Evolutionary conservation across 176 grass and related monocot genomes (phyloP), one percentile per base, ranked within the genome.

Genomic region (Oryza brachyantha): DNA sequence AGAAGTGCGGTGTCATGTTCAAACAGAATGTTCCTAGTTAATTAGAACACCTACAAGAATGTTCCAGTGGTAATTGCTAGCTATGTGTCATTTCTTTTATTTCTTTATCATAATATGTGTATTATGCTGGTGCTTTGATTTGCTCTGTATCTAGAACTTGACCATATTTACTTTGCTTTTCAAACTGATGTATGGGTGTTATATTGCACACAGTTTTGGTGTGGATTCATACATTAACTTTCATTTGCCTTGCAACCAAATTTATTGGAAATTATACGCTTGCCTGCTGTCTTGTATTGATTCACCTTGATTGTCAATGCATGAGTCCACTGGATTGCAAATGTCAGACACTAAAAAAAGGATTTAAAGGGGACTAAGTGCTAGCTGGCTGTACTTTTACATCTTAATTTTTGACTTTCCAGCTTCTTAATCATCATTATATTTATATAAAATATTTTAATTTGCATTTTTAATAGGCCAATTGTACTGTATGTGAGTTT

Each of bases 401-500:
- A 39, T 66, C 22, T 58, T 75, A 13, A 83, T 66, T 35, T 35
- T 35, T 21, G n/a, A 68, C 41, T 86, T 22, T 26, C 21, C 25
- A 64, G 14, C 32, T 69, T 37, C 10, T 63, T 64, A 45, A 38
- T 80, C 64, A 61, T 29, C 17, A 22, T 68, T 75, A 34, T 63
- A 55, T 13, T 68, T 70, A 34, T 63, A 55, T 61, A 74, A n/a
- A n/a, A n/a, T 9, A 63, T 24, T 63, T 61, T 62, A 14, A 58
- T 41, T 19, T 79, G 40, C 63, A 55, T 62, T 73, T 84, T 5
- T 59, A 68, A 68, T 87, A 98, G 92, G 96, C 92, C 42, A 98
- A 98, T 79, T 87, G 79, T 87, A 93, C 81, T 8, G 87, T 98
- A 60, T 94, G 96, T 70, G 89, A 94, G 75, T 85, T 84, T 80